A percentile compares a stretch with the other conserved stretches of the same genome.
phyloP scores from a whole-genome alignment of 1,284 basidiomycete species.

The Lentinula novae-zelandiae region DNA sequence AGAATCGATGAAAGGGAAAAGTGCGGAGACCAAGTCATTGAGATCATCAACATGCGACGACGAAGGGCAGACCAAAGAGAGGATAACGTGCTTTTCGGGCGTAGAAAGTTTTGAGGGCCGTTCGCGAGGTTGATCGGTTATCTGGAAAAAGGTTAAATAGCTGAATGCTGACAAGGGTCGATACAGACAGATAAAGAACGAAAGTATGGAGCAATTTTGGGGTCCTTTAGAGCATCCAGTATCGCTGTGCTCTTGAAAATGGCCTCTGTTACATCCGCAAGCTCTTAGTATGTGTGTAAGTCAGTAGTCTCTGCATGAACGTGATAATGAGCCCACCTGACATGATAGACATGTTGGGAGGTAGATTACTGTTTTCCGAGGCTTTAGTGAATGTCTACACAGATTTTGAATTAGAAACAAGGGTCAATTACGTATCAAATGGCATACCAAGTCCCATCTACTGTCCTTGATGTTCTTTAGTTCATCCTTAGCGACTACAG shows the following conservation, averaged over 20 bases:
- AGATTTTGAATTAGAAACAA: background rate
- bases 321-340: constrained; percentile 40
- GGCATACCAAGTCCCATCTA: constrained; percentile 83
- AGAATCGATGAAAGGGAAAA: constrained; percentile 74
- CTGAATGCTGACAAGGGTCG: constrained; percentile 1
- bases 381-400: constrained; percentile 76
- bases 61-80: constrained; percentile 62
- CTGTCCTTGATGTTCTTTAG: constrained; percentile 63
- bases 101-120: constrained; percentile 55
- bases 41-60: constrained; percentile 45
- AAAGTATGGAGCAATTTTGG: constrained; percentile 70
- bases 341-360: constrained; percentile 65
- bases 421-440: background rate
- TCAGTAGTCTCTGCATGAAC: constrained; percentile 1
- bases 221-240: constrained; percentile 54
- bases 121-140: constrained; percentile 80
- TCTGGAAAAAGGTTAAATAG: constrained; percentile 30
- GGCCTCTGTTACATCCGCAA: constrained; percentile 76
- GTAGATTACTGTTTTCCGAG: constrained; percentile 60
- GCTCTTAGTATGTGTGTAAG: constrained; percentile 42
- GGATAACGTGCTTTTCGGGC: constrained; percentile 65
- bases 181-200: constrained; percentile 60
- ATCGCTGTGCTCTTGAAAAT: constrained; percentile 70
- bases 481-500: constrained; percentile 75
- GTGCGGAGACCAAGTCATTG: constrained; percentile 57